phyloP scores from a whole-genome alignment of 2,329 filamentous ascomycete genomes.

The Lachnellula subtilissima region DNA sequence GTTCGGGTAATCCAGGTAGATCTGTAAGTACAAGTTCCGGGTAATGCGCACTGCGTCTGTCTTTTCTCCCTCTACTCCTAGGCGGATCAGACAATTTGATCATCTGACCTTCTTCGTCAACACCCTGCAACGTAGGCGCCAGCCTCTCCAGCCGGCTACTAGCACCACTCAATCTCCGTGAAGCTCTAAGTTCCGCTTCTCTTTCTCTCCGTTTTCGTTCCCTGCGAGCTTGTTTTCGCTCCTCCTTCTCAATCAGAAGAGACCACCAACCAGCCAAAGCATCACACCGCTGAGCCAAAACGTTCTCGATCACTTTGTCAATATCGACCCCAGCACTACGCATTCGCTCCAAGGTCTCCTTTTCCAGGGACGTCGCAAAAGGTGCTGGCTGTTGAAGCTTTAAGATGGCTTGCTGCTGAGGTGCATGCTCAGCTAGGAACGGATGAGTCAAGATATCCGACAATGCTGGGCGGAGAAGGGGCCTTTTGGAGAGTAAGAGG shows the following conservation, averaged over 20 bases:
- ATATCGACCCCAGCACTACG: conserved; percentile 89
- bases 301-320: conserved; percentile 90
- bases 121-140: conserved; percentile 70
- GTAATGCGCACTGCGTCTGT: conserved; percentile 67
- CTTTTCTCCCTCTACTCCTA: conserved; percentile 68
- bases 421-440: conserved; percentile 81
- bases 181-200: conserved; percentile 73
- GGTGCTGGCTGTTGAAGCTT: conserved; percentile 74
- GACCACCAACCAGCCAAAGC: conserved; percentile 94
- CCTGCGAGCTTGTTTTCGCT: conserved; percentile 73
- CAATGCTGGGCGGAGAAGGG: conserved; percentile 73
- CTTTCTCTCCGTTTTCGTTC: conserved; percentile 82
- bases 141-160: conserved; percentile 81
- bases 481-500: conserved; percentile 81
- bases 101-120: conserved; percentile 67
- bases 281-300: conserved; percentile 85
- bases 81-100: conserved; percentile 47
- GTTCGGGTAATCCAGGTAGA: conserved; percentile 71
- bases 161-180: conserved; percentile 80
- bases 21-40: conserved; percentile 64
- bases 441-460: conserved; percentile 83
- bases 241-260: conserved; percentile 87
- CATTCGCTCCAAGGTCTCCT: conserved; percentile 89
- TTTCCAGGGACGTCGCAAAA: conserved; percentile 82
- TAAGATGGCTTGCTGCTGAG: conserved; percentile 83